phyloP scores from a whole-genome alignment of 192 early-diverging fungal species.

The Coemansia sp. region DNA sequence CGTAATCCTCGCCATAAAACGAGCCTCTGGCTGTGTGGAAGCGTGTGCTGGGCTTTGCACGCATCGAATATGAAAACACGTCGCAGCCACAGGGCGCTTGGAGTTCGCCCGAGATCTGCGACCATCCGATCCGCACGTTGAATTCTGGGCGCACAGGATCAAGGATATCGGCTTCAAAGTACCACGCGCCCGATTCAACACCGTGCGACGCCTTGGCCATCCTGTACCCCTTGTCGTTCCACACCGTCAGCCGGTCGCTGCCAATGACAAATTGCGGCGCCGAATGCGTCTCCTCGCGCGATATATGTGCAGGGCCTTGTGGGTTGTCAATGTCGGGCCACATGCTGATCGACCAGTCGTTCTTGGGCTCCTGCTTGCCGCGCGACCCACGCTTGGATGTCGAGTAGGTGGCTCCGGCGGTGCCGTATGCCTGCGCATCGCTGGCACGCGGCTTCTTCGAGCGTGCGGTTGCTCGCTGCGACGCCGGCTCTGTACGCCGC shows the following conservation, averaged over 20 bases:
- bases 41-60: constrained; percentile 65
- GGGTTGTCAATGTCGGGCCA: constrained; percentile 75
- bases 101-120: constrained; percentile 74
- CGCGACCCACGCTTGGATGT: constrained; percentile 26
- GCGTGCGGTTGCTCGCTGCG: constrained; percentile 14
- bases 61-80: constrained; percentile 68
- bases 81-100: constrained; percentile 78
- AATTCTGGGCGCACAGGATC: constrained; percentile 53
- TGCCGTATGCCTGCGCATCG: constrained; percentile 2
- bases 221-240: constrained; percentile 72
- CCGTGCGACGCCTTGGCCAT: constrained; percentile 77
- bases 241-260: constrained; percentile 59
- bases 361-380: constrained; percentile 43
- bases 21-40: constrained; percentile 62
- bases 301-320: constrained; percentile 55
- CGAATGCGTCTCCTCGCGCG: constrained; percentile 61
- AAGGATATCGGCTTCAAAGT: constrained; percentile 67
- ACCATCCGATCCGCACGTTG: constrained; percentile 72
- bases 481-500: constrained; percentile 33
- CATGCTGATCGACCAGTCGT: constrained; percentile 52
- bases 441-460: constrained; percentile 36
- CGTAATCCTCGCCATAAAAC: constrained; percentile 44
- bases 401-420: neutral
- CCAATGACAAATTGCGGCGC: constrained; percentile 67
- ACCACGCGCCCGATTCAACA: constrained; percentile 71